Evolutionary conservation across 129 eudicot species (phyloP).

Genomic region (Chrysanthemum makinoi): DNA sequence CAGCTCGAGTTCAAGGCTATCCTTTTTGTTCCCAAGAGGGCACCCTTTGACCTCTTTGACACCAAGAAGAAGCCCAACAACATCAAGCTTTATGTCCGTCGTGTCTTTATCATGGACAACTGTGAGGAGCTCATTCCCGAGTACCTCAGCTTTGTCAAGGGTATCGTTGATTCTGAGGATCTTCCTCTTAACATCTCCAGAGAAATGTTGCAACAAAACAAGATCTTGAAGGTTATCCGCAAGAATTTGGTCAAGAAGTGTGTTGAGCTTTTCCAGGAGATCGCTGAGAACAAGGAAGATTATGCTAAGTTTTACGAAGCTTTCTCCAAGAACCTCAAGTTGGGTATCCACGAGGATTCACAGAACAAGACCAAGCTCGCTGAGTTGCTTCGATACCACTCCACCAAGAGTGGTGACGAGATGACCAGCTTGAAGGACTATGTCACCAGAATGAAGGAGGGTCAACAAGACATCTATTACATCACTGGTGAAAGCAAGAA

Average conservation of each 20-base stretch:
- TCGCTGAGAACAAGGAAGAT: constrained; percentile 98
- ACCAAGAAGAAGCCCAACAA: constrained; percentile 84
- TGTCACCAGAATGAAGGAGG: constrained; percentile 92
- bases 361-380: constrained; percentile 76
- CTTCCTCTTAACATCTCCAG: constrained; percentile 92
- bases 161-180: constrained; percentile 93
- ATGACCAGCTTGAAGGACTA: constrained; percentile 92
- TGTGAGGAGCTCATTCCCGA: constrained; percentile 93
- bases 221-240: constrained; percentile 86
- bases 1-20: constrained; percentile 79
- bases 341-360: constrained; percentile 90
- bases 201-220: constrained; percentile 93
- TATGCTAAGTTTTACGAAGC: constrained; percentile 87
- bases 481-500: constrained; percentile 97
- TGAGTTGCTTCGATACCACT: constrained; percentile 77
- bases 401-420: constrained; percentile 93
- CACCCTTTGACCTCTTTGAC: constrained; percentile 85
- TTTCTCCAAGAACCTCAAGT: constrained; percentile 92
- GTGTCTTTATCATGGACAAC: constrained; percentile 95
- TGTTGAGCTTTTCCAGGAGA: constrained; percentile 85
- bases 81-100: constrained; percentile 92
- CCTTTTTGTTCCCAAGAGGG: constrained; percentile 80
- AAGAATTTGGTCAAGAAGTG: constrained; percentile 95
- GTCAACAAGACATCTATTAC: constrained; percentile 80
- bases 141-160: constrained; percentile 81